These are phyloP conservation scores for Sugiyamaella americana DNA, from an alignment of 805 yeast species.

Conservation along the genomic window DNA sequence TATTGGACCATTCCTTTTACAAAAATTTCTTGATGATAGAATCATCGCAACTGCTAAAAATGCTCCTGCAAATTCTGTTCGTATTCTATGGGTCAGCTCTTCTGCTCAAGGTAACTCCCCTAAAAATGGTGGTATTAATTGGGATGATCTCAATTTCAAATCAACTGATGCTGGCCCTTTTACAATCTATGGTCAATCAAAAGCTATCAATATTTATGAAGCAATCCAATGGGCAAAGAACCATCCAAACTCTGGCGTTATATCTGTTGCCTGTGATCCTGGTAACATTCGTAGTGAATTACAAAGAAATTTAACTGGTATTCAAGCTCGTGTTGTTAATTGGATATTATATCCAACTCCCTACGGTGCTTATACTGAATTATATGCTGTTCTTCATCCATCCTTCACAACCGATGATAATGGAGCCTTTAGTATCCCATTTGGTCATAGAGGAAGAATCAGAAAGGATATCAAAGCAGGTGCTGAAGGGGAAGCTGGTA, in stretches of 20 bases:
- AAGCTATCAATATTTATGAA: slow-evolving; percentile 38
- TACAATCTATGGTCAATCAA: slow-evolving; percentile 38
- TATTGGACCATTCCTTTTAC: slow-evolving; percentile 43
- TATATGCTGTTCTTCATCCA: slow-evolving; percentile 39
- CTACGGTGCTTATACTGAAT: slow-evolving; percentile 35
- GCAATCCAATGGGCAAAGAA: slow-evolving; percentile 32
- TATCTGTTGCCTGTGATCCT: slow-evolving; percentile 38
- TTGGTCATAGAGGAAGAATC: slow-evolving; percentile 36
- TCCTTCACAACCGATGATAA: slow-evolving; percentile 30
- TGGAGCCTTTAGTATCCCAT: slow-evolving; percentile 39
- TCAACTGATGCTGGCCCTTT: neutral
- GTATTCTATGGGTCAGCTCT: slow-evolving; percentile 45
- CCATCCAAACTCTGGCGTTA: slow-evolving; percentile 31
- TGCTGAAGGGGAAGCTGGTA: slow-evolving; percentile 31
- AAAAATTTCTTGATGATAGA: slow-evolving; percentile 35
- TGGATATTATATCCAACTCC: neutral
- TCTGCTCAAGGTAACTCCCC: slow-evolving; percentile 32
- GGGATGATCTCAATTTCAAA: slow-evolving; percentile 30
- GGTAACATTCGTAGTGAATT: slow-evolving; percentile 37
- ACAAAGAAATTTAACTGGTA: slow-evolving; percentile 22
- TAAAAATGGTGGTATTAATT: slow-evolving; percentile 31
- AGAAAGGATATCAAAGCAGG: slow-evolving; percentile 35
- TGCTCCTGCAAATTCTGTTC: slow-evolving; percentile 27
- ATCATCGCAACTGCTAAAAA: slow-evolving; percentile 31
- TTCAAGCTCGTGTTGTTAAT: neutral